Evolutionary conservation across 495 filamentous ascomycete species (phyloP), one percentile per base, ranked within the genome.

Genomic region (Schizothecium vesticola): DNA sequence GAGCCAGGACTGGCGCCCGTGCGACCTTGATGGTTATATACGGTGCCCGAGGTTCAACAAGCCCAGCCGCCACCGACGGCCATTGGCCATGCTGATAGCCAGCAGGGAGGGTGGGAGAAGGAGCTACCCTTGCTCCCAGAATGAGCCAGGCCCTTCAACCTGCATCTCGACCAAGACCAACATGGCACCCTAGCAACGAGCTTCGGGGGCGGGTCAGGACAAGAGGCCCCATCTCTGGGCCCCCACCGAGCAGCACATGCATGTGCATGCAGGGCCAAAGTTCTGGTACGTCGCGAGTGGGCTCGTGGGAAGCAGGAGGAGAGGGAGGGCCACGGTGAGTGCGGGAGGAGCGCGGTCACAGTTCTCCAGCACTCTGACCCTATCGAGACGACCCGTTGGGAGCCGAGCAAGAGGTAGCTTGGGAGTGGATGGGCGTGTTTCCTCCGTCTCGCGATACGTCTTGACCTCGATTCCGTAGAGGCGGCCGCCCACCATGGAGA

Each of bases 221-320:
- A 12, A 29, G 16, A 24, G 25, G 21, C 31, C 24, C 33, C 62
- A 64, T 51, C 62, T 64, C 21, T 58, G 62, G 16, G 56, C 67
- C 67, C 62, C 63, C 62, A 61, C 56, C 61, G 55, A 65, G 19
- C 6, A 64, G 51, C 12, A 36, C 62, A 56, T 59, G 67, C 59
- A 64, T 62, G 56, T 24, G 26, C 29, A 66, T 62, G 68, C 68
- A 70, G 68, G 64, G 64, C 23, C 12, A 22, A 21, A 24, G 10
- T 19, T 10, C 26, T 31, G 62, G 61, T 26, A 3, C 21, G n/a
- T 28, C 24, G 5, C 9, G 31, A 33, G 10, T 33, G 31, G 31
- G 12, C 24, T 58, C 1, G 56, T 2, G 28, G 10, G 28, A 10
- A 10, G 28, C 28, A 29, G 10, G 33, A 43, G 58, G 11, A 11